Evolutionary conservation across 139 green algal genomes (phyloP).

Genomic region (Chlamydomonas applanata): DNA sequence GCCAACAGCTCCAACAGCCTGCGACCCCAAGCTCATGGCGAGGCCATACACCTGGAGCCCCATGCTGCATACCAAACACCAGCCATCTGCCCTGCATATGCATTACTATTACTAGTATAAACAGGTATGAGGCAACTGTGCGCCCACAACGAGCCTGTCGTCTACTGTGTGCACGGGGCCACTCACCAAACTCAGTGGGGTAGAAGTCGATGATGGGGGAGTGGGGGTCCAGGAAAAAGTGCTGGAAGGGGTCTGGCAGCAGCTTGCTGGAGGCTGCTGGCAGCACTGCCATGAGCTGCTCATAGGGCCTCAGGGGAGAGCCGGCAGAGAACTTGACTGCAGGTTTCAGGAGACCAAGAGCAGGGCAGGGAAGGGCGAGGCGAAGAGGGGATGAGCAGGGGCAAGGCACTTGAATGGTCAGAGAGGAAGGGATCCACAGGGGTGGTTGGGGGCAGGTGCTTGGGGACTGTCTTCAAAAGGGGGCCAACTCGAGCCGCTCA

Average conservation of each 20-base stretch:
- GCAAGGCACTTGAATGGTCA: neutral
- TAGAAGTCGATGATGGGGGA: slow-evolving; percentile 91
- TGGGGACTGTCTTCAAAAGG: no score
- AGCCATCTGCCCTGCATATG: neutral
- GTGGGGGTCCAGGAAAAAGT: slow-evolving; percentile 72
- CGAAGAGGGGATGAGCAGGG: neutral
- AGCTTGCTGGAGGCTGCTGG: slow-evolving; percentile 64
- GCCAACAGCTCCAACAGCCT: no score
- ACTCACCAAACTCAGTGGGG: slow-evolving; percentile 62
- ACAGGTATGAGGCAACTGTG: no score
- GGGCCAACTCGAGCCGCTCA: no score
- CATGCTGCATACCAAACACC: no score
- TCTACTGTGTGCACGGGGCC: neutral
- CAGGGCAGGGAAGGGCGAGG: neutral
- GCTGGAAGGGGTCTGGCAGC: slow-evolving; percentile 74
- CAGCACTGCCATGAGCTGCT: slow-evolving; percentile 91
- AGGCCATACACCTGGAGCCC: no score
- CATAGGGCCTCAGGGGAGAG: slow-evolving; percentile 81
- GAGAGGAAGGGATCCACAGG: no score
- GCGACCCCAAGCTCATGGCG: no score
- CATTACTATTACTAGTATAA: neutral
- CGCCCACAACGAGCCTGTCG: neutral
- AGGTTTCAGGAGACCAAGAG: neutral
- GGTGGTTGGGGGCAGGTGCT: no score
- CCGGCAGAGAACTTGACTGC: slow-evolving; percentile 71